Percentiles rank a stretch among this genome's conserved stretches.
phyloP scores from a whole-genome alignment of 495 filamentous ascomycete genomes.

The Aspergillus sclerotioniger region DNA sequence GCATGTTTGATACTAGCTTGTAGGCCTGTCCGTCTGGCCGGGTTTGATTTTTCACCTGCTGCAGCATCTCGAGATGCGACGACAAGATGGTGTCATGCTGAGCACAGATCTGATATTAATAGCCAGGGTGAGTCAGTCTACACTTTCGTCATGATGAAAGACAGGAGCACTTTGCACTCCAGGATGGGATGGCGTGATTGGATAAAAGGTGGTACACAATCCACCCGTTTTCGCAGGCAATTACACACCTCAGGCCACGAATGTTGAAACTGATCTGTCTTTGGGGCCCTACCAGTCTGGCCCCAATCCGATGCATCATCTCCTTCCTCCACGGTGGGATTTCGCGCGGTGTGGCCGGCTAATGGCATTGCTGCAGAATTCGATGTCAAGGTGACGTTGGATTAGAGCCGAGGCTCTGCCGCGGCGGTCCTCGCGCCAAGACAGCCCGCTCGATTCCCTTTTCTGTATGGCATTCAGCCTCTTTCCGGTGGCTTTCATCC shows the following conservation, averaged over 20 bases:
- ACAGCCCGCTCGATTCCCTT: not conserved
- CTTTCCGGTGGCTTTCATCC: too few relatives aligned
- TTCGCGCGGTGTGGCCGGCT: not conserved
- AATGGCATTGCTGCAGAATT: not conserved
- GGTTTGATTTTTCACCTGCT: conserved; percentile 26
- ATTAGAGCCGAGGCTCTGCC: not conserved
- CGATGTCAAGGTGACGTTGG: not conserved
- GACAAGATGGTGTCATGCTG: conserved; percentile 35
- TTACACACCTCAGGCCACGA: conserved; percentile 25
- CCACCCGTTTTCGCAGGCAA: not conserved
- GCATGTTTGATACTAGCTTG: conserved; percentile 33
- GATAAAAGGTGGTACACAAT: not conserved
- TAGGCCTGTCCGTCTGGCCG: conserved; percentile 23
- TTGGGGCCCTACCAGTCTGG: not conserved
- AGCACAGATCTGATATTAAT: conserved; percentile 30
- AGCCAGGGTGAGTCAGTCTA: not conserved
- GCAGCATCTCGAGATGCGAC: conserved; percentile 36
- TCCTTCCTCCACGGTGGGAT: conserved; percentile 23
- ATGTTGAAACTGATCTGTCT: not conserved
- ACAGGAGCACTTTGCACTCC: not conserved
- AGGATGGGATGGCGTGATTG: not conserved
- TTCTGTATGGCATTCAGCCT: too few relatives aligned
- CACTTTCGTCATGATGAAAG: not conserved
- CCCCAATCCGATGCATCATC: conserved; percentile 2
- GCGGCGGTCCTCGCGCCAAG: not conserved